Evolutionary conservation across 2,329 filamentous ascomycete species (phyloP), one percentile per base, ranked within the genome.

Genomic region (Cladosporium sp.): DNA sequence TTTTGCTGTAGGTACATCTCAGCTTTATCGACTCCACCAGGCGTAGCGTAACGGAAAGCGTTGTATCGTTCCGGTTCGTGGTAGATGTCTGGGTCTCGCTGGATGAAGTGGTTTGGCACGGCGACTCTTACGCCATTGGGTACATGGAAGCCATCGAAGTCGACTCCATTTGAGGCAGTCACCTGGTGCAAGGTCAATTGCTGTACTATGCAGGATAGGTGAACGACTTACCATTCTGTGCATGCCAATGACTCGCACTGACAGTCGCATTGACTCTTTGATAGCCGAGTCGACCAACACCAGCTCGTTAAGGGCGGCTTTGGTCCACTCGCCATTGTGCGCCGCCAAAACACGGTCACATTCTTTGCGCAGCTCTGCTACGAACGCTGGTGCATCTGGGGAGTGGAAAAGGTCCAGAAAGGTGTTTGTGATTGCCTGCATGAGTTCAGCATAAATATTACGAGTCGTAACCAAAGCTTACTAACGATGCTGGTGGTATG

Each of bases 71-170:
- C 58, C 0, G 74, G 69, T 1, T 69, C 63, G 1, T 34, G n/a
- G 49, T 75, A 76, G 59, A 72, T 68, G 4, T 65, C 52, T 7
- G 69, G 65, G 58, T 77, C 75, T n/a, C 49, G 64, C n/a, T 75
- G 74, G 18, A 76, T 71, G 8, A 58, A 65, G 8, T 58, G 59
- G 18, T 67, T 67, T 14, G 71, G 67, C 4, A 71, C 52, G 1
- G 66, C 68, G 8, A 77, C 47, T 52, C 69, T 70, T 8, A 72
- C 68, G 18, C 74, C 73, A 2, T 62, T 38, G 0, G 74, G 71
- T 8, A 74, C 47, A 12, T 66, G 65, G 0, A 60, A 57, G 44
- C 72, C 68, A 10, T 69, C 68, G 34, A 75, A 69, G 11, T 54
- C 61, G 14, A 77, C 61, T 26, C 74, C 75, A 8, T 67, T 59